Evolutionary conservation across 768 basidiomycete genomes (phyloP).

Genomic region (Steccherinum ochraceum): DNA sequence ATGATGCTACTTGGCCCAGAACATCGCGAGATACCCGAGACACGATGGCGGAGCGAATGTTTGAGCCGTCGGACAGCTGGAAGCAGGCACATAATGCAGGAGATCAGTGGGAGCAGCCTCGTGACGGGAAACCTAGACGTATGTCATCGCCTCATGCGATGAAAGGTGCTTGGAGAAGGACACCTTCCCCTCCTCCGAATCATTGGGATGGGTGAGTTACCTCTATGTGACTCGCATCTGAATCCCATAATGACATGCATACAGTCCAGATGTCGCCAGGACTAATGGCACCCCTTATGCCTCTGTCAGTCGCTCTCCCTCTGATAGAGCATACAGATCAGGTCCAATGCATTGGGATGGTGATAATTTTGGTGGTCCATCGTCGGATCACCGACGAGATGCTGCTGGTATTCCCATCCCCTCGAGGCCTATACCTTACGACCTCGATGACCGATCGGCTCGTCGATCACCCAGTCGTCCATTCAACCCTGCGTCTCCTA

Average conservation of each 20-base stretch:
- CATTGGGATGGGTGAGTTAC: constrained; percentile 7
- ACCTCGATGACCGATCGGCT: neutral
- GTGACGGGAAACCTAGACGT: constrained; percentile 7
- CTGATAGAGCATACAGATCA: neutral
- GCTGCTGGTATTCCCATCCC: neutral
- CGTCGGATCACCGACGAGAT: neutral
- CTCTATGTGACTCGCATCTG: neutral
- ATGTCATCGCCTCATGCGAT: neutral
- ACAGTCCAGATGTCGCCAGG: neutral
- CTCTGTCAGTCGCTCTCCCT: neutral
- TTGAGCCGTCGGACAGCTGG: constrained; percentile 72
- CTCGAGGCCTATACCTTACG: neutral
- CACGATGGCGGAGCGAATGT: constrained; percentile 45
- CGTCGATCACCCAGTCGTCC: neutral
- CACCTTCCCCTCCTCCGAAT: neutral
- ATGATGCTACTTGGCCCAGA: constrained; percentile 21
- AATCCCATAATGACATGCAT: too few species aligned
- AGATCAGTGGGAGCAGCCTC: constrained; percentile 25
- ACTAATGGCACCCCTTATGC: neutral
- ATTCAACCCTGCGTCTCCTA: neutral
- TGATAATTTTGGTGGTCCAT: neutral
- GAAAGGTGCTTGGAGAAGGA: constrained; percentile 2
- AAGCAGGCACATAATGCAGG: constrained; percentile 40
- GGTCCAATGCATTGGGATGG: neutral
- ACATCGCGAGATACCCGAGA: constrained; percentile 33